Conservation (phyloP, 2,329 filamentous ascomycete genomes). For the Periglandula ipomoeae region DNA sequence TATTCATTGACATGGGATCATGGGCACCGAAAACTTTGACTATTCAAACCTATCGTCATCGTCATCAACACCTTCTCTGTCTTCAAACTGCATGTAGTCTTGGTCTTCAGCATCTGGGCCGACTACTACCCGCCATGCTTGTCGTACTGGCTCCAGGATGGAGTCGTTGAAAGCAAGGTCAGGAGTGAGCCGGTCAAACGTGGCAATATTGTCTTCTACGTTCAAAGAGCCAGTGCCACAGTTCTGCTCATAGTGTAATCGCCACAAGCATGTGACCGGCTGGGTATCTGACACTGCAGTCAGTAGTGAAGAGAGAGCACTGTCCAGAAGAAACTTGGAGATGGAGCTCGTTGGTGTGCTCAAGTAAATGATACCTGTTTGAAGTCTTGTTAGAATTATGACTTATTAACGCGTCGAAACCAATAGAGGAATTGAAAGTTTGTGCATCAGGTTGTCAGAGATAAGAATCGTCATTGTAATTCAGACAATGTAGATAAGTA, state of each 20-base stretch:
- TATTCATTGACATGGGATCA: not conserved
- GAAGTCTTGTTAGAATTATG: conserved; percentile 22
- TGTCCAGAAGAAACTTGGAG: conserved; percentile 28
- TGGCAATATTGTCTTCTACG: conserved; percentile 35
- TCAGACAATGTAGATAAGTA: conserved; percentile 99
- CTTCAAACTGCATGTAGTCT: conserved; percentile 70
- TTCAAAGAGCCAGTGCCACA: conserved; percentile 18
- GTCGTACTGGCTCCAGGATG: conserved; percentile 55
- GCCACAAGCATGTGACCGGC: conserved; percentile 33
- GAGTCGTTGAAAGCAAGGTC: conserved; percentile 69
- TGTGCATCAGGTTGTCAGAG: conserved; percentile 82
- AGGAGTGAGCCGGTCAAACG: conserved; percentile 49
- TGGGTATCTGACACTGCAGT: conserved; percentile 19
- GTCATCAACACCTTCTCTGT: conserved; percentile 53
- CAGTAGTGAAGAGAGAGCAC: conserved; percentile 34
- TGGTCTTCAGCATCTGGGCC: conserved; percentile 34
- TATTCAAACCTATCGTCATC: conserved; percentile 45
- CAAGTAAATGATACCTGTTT: conserved; percentile 25
- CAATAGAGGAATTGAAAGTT: conserved; percentile 10
- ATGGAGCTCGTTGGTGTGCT: conserved; percentile 25
- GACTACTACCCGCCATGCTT: conserved; percentile 59
- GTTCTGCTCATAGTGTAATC: conserved; percentile 47
- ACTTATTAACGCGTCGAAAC: not conserved
- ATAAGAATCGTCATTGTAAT: conserved; percentile 72
- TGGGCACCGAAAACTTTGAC: conserved; percentile 2